A percentile compares a stretch with the other conserved stretches of the same genome.
These are phyloP conservation scores for Stagonosporopsis vannaccii DNA, from an alignment of 2,329 filamentous ascomycete species.

Conservation along the genomic window DNA sequence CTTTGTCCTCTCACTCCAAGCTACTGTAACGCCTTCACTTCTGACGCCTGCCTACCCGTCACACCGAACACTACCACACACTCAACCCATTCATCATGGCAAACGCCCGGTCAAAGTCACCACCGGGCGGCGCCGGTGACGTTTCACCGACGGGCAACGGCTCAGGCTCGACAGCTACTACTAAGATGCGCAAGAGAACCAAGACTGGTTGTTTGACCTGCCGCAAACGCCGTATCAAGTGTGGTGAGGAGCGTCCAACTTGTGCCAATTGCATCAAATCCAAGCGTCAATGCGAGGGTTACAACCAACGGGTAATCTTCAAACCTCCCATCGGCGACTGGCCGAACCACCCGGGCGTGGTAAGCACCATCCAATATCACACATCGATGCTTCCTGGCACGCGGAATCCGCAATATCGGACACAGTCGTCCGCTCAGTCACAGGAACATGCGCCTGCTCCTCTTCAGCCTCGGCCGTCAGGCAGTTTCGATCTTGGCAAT, in stretches of 20 bases:
- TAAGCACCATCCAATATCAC: slow-evolving; percentile 49
- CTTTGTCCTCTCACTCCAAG: background rate
- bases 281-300: slow-evolving; percentile 83
- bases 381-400: slow-evolving; percentile 48
- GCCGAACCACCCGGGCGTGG: slow-evolving; percentile 47
- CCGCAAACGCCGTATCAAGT: slow-evolving; percentile 94
- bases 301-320: slow-evolving; percentile 81
- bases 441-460: slow-evolving; percentile 33
- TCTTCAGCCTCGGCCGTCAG: slow-evolving; percentile 39
- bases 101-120: slow-evolving; percentile 26
- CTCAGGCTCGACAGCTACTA: slow-evolving; percentile 24
- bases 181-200: slow-evolving; percentile 64
- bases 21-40: background rate
- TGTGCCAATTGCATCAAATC: slow-evolving; percentile 89
- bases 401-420: slow-evolving; percentile 30
- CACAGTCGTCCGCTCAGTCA: slow-evolving; percentile 23
- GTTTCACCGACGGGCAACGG: slow-evolving; percentile 37
- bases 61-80: slow-evolving; percentile 1
- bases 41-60: background rate
- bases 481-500: slow-evolving; percentile 28
- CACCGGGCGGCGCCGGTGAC: slow-evolving; percentile 34
- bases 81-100: slow-evolving; percentile 29
- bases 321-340: slow-evolving; percentile 72
- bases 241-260: slow-evolving; percentile 84
- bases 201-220: slow-evolving; percentile 96